Base-by-base conservation (phyloP, 2,329 filamentous ascomycete genomes). In the Aspergillus sp. region DNA sequence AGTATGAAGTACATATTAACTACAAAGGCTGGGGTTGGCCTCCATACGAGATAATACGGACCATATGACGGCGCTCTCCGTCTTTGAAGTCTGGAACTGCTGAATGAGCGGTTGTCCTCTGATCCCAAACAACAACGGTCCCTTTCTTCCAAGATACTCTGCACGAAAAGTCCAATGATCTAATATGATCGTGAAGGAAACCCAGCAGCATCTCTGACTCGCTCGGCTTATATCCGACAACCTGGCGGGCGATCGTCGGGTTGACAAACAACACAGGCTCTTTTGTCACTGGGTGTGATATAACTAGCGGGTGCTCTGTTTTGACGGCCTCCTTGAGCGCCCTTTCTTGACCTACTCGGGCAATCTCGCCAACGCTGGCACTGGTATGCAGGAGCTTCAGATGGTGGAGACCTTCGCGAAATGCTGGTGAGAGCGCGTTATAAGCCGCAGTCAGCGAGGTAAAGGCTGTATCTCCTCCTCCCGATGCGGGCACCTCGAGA, bases 41-140 rank as follows among this genome's bases (percentile, higher is more conserved):
- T 33, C 57, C 57, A 47, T 57, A 60, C 40, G 58, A 37, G 35
- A 55, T 60, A 15, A 57, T 60, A 41, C 54, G 51, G 27, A 60
- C 58, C 58, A 55, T 59, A 53, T 60, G 55, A 11, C 50, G 50
- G 24, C 50, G 35, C 31, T 55, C 55, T 17, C 58, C 55, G 41
- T 55, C 55, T 23, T 57, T 37, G 43, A 60, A 55, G 24, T 57
- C 58, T 24, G 55, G 58, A 17, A 60, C 58, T 14, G 58, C 46
- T 2, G 54, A 57, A 35, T 57, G 58, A 31, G 58, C 55, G 11
- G 53, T 55, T 31, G 54, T 40, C 31, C 57, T 57, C 58, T 60
- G 27, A 37, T 60, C 58, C 55, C 50, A 60, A 50, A 57, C 55
- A 35, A 60, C 50, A 21, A 59, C 54, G 17, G 57, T 59, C 23